Evolutionary conservation across 352 stramenopile species (phyloP), one percentile per base, ranked within the genome.

Genomic region (Pythium pectinolyticum): DNA sequence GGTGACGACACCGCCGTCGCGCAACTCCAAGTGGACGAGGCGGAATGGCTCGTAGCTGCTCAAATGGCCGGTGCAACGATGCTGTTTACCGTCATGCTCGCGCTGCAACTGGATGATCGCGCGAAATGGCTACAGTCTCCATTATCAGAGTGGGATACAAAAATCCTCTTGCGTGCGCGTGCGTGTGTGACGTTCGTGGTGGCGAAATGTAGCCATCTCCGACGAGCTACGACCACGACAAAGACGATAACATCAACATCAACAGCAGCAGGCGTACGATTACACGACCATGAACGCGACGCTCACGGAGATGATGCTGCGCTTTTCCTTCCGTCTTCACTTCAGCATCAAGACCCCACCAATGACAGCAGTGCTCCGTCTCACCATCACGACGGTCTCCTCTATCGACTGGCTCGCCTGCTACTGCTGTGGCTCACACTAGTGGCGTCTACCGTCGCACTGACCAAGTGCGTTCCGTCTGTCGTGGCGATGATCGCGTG

Each of bases 61-160:
- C 70, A 75, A 53, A 75, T 75, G 19, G 62, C 61, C 25, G 43
- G 59, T 27, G 58, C 70, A n/a, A 85, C 70, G 22, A 25, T 69
- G 25, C 39, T 66, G 7, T 54, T 79, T 19, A 50, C 78, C 3
- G 2, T 82, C 1, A n/a, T 79, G 59, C 67, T 89, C 5, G 73
- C 67, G 19, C 60, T 72, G 39, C 34, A 22, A 22, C 50, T 70
- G n/a, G 50, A 60, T 37, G 46, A 62, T 25, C 57, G 48, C 41
- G 67, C 73, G 9, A 71, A 65, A 25, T 89, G 80, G 80, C 64
- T 80, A 25, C 19, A 20, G 20, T 47, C 32, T 30, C 76, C 84
- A 32, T 65, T 87, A 14, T 60, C 73, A 51, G 80, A 89, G 32
- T 89, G 77, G 80, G 72, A 89, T 34, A 41, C n/a, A n/a, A n/a